phyloP scores from a whole-genome alignment of 345 rosid genomes.

The Noccaea caerulescens region DNA sequence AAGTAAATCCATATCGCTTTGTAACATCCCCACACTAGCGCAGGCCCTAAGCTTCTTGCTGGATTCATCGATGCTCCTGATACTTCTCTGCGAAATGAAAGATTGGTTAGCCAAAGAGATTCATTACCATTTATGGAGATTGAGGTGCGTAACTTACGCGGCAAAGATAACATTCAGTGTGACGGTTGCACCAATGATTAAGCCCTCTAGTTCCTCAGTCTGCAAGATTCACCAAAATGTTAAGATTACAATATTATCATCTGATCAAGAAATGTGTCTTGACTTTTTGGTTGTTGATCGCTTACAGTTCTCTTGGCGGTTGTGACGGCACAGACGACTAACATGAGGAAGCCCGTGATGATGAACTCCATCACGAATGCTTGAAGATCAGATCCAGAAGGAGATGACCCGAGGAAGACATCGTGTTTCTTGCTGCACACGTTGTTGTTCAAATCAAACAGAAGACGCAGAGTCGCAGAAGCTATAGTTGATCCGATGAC shows the following conservation, averaged over 20 bases:
- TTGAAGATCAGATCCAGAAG: constrained; percentile 69
- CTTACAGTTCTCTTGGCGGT: constrained; percentile 83
- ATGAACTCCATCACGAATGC: constrained; percentile 81
- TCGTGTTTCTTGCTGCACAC: constrained; percentile 59
- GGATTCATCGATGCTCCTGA: constrained; percentile 87
- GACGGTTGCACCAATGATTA: constrained; percentile 80
- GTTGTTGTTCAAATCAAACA: constrained; percentile 50
- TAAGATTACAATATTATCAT: constrained; percentile 4
- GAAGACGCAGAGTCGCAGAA: constrained; percentile 69
- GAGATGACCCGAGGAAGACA: constrained; percentile 71
- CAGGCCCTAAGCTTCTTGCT: constrained; percentile 68
- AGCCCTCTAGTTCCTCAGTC: constrained; percentile 82
- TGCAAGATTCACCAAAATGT: constrained; percentile 41
- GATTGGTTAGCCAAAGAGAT: constrained; percentile 14
- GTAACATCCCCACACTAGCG: constrained; percentile 50
- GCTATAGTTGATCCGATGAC: constrained; percentile 76
- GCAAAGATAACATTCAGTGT: constrained; percentile 86
- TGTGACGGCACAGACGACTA: constrained; percentile 74
- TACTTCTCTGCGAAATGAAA: constrained; percentile 48
- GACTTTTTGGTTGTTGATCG: constrained; percentile 9
- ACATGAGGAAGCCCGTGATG: constrained; percentile 90
- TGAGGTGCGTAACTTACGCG: constrained; percentile 52
- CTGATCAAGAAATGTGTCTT: constrained; percentile 19
- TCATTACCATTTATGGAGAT: constrained; percentile 13
- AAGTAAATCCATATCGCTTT: constrained; percentile 56